Conservation (phyloP, 805 yeast species). For the Wickerhamomyces chaumierensis region DNA sequence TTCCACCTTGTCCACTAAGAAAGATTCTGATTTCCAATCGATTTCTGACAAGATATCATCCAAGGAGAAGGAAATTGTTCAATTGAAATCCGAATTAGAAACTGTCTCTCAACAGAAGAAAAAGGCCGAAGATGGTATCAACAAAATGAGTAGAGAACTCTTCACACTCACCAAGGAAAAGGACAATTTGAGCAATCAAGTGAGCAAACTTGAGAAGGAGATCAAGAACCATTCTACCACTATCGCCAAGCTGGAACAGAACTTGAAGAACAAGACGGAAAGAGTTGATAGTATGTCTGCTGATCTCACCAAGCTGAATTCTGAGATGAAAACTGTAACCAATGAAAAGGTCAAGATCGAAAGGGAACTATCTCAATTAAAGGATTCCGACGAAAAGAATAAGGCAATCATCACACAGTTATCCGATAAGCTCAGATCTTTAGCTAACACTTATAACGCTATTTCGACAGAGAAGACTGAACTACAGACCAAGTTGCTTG, state of each 20-base stretch:
- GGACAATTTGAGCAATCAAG: conserved; percentile 33
- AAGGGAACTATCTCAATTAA: conserved; percentile 17
- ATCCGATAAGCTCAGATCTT: conserved; percentile 32
- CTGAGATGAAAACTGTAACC: conserved; percentile 1
- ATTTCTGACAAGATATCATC: conserved; percentile 8
- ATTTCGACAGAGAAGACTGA: conserved; percentile 15
- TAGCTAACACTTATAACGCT: conserved; percentile 25
- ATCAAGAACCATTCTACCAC: conserved; percentile 14
- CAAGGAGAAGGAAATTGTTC: conserved; percentile 14
- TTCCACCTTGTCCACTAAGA: conserved; percentile 22
- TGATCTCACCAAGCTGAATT: not conserved
- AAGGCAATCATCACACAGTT: conserved; percentile 28
- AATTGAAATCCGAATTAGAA: conserved; percentile 18
- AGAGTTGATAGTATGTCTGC: conserved; percentile 4
- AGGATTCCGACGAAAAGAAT: conserved; percentile 19
- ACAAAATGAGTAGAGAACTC: conserved; percentile 81
- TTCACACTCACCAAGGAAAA: conserved; percentile 53
- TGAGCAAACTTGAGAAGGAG: conserved; percentile 28
- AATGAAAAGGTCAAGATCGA: conserved; percentile 6
- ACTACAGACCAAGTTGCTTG: conserved; percentile 10
- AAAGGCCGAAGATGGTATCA: conserved; percentile 77
- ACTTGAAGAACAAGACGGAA: conserved; percentile 9
- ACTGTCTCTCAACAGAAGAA: conserved; percentile 28
- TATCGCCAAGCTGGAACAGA: conserved; percentile 11
- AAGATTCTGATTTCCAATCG: conserved; percentile 20